Evolutionary conservation across 495 filamentous ascomycete genomes (phyloP).

Genomic region (Penicillium soppii): DNA sequence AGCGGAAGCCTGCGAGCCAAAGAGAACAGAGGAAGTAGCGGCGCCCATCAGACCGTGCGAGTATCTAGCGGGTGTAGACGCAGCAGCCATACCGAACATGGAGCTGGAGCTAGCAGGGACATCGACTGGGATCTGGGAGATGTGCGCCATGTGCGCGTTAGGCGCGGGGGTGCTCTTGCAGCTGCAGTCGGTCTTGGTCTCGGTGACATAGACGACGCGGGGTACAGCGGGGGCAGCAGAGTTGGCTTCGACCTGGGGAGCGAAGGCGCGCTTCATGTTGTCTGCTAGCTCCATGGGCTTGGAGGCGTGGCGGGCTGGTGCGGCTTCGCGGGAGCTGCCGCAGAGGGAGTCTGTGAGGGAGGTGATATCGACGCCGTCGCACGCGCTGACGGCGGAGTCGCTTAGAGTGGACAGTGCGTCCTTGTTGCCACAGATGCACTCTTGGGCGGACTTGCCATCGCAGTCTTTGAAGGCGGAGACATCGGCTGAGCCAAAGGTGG

Average conservation of each 20-base stretch:
- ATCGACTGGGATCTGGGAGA: conserved; percentile 27
- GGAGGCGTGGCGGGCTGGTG: conserved; percentile 21
- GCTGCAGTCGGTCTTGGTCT: conserved; percentile 23
- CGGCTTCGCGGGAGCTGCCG: not conserved
- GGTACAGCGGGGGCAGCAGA: conserved; percentile 2
- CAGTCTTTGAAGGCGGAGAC: conserved; percentile 8
- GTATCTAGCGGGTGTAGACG: not conserved
- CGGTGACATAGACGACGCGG: conserved; percentile 24
- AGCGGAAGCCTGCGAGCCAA: conserved; percentile 10
- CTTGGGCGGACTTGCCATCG: conserved; percentile 6
- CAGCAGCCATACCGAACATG: conserved; percentile 7
- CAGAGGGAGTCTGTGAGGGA: conserved; percentile 10
- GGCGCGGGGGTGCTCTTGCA: conserved; percentile 16
- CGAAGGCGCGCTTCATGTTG: conserved; percentile 20
- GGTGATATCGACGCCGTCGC: conserved; percentile 17
- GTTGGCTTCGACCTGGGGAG: not conserved
- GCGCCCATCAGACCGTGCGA: conserved; percentile 15
- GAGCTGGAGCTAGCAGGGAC: conserved; percentile 21
- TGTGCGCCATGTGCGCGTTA: conserved; percentile 2
- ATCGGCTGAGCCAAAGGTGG: conserved; percentile 5
- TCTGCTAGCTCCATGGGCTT: conserved; percentile 22
- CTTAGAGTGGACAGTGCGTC: conserved; percentile 7
- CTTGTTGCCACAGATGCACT: conserved; percentile 24
- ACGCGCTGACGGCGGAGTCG: conserved; percentile 3
- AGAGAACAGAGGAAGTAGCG: conserved; percentile 19